Percentiles rank a stretch among this genome's conserved stretches.
Conservation (phyloP, 768 basidiomycete species). For the Russula vinacea region DNA sequence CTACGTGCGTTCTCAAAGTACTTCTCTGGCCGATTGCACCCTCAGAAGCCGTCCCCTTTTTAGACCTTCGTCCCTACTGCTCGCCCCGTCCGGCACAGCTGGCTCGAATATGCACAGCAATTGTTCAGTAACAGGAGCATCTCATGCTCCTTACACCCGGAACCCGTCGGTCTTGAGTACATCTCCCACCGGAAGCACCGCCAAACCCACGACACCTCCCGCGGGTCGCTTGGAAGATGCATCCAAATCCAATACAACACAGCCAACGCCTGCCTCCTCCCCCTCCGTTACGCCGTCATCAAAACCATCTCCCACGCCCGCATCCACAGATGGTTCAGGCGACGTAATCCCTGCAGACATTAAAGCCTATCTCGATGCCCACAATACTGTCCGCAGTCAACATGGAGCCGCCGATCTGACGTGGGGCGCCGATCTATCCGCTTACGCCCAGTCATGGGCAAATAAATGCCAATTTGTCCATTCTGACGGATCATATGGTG, state of each 20-base stretch:
- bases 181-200: too few relatives aligned
- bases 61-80: too few relatives aligned
- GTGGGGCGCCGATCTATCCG: constrained; percentile 60
- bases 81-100: too few relatives aligned
- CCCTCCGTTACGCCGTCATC: constrained; percentile 1
- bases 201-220: too few relatives aligned
- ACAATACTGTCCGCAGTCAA: constrained; percentile 59
- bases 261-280: constrained; percentile 12
- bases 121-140: too few relatives aligned
- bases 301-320: constrained; percentile 21
- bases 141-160: too few relatives aligned
- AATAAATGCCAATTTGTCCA: constrained; percentile 65
- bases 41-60: too few relatives aligned
- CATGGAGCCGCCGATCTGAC: constrained; percentile 63
- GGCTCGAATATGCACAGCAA: too few relatives aligned
- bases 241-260: not conserved
- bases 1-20: too few relatives aligned
- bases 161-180: too few relatives aligned
- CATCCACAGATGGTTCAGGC: constrained; percentile 4
- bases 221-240: too few relatives aligned
- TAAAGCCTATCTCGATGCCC: constrained; percentile 51
- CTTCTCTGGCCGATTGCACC: too few relatives aligned
- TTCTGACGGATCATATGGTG: constrained; percentile 63
- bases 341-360: constrained; percentile 46
- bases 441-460: constrained; percentile 69